Conservation (phyloP, 2,329 filamentous ascomycete species). For the Penicillium sp. region DNA sequence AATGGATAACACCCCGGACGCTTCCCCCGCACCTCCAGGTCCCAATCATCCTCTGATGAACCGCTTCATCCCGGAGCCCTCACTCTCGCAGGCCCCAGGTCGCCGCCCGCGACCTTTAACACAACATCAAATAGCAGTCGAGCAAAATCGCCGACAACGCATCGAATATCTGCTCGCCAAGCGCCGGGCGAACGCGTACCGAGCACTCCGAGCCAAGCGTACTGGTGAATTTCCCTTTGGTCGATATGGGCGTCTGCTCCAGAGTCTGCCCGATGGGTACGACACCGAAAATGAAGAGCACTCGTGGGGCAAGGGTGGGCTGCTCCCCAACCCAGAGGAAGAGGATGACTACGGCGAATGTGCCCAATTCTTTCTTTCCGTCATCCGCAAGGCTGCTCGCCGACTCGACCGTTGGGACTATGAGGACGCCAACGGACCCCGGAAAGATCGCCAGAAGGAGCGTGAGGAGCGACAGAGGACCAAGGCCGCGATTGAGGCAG, state of each 20-base stretch:
- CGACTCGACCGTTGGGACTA: conserved; percentile 45
- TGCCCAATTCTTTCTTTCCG: conserved; percentile 41
- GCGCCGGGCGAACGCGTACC: conserved; percentile 37
- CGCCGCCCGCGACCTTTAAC: conserved; percentile 46
- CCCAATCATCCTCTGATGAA: conserved; percentile 40
- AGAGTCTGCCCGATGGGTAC: conserved; percentile 41
- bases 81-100: conserved; percentile 27
- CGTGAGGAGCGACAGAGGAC: conserved; percentile 36
- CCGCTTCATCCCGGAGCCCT: conserved; percentile 36
- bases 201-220: conserved; percentile 34
- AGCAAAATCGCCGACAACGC: conserved; percentile 45
- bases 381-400: conserved; percentile 40
- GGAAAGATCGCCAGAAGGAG: conserved; percentile 35
- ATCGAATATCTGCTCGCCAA: conserved; percentile 45
- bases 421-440: conserved; percentile 37
- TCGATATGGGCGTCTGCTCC: conserved; percentile 40
- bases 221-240: conserved; percentile 38
- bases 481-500: conserved; percentile 20
- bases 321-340: conserved; percentile 39
- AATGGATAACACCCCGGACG: conserved; percentile 40
- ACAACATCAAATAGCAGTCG: conserved; percentile 47
- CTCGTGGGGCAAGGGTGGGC: conserved; percentile 41
- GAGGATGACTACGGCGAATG: conserved; percentile 47
- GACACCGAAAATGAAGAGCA: conserved; percentile 44
- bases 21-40: conserved; percentile 42